These are phyloP conservation scores for Rugonectria rugulosa DNA, from an alignment of 2,329 filamentous ascomycete species.

Conservation along the genomic window DNA sequence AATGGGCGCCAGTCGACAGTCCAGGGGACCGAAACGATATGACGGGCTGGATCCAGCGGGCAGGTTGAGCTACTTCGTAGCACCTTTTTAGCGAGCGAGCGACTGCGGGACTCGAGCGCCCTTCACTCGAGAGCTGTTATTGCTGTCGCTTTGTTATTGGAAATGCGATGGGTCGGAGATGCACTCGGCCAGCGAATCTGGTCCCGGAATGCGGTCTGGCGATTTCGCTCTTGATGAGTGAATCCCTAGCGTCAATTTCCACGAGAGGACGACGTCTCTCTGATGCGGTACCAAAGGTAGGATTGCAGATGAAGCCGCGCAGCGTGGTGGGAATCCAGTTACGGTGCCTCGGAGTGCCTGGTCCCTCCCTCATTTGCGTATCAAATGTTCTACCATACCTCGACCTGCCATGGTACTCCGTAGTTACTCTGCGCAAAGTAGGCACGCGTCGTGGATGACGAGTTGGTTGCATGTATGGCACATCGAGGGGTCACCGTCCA, in stretches of 20 bases:
- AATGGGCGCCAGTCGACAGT: slow-evolving; percentile 34
- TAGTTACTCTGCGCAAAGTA: too few species aligned
- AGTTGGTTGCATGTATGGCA: slow-evolving; percentile 2
- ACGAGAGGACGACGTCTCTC: neutral
- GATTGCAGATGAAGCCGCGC: slow-evolving; percentile 5
- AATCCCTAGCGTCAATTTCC: neutral
- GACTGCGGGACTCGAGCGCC: slow-evolving; percentile 13
- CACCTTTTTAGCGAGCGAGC: slow-evolving; percentile 36
- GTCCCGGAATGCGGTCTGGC: slow-evolving; percentile 31
- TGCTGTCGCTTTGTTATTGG: slow-evolving; percentile 27
- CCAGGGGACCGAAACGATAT: slow-evolving; percentile 35
- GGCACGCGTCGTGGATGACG: too few species aligned
- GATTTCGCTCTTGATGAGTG: slow-evolving; percentile 8
- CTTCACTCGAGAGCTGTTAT: too few species aligned
- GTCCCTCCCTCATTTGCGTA: slow-evolving; percentile 7
- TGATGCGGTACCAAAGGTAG: slow-evolving; percentile 6
- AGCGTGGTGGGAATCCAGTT: slow-evolving; percentile 10
- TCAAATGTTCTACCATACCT: neutral
- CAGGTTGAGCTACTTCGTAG: slow-evolving; percentile 42
- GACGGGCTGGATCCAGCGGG: slow-evolving; percentile 40
- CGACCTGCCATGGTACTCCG: too few species aligned
- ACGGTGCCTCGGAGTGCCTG: slow-evolving; percentile 1
- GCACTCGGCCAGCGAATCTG: slow-evolving; percentile 37
- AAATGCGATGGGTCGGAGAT: slow-evolving; percentile 37
- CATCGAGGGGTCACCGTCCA: neutral